These are phyloP conservation scores for Balakata baccata DNA, from an alignment of 345 rosid genomes.

Conservation along the genomic window DNA sequence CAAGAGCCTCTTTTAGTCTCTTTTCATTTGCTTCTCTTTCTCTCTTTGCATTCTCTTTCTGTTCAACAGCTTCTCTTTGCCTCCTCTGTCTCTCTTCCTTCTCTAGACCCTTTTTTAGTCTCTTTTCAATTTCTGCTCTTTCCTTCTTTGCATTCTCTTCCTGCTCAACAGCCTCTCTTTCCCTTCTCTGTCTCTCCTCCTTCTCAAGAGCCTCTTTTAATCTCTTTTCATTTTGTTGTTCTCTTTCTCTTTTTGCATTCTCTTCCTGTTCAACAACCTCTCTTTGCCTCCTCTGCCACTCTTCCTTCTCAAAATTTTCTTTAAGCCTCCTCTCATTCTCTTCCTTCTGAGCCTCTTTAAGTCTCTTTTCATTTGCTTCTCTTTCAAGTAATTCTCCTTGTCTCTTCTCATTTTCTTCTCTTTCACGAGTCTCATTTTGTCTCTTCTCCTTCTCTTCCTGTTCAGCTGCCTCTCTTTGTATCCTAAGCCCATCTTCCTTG, in stretches of 20 bases:
- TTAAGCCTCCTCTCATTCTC: constrained; percentile 33
- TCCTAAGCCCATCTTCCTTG: constrained; percentile 34
- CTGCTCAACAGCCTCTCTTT: constrained; percentile 33
- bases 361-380: constrained; percentile 38
- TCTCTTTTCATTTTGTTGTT: constrained; percentile 26
- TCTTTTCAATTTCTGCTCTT: constrained; percentile 33
- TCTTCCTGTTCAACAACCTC: constrained; percentile 33
- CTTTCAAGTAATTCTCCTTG: constrained; percentile 25
- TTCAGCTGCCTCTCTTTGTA: constrained; percentile 35
- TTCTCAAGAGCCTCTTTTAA: constrained; percentile 39
- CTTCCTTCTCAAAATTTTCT: background rate
- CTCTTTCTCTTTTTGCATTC: constrained; percentile 20
- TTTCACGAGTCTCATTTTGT: constrained; percentile 36
- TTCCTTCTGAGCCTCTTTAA: constrained; percentile 35
- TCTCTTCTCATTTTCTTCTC: constrained; percentile 41
- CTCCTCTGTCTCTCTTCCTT: constrained; percentile 34
- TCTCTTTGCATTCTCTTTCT: constrained; percentile 27
- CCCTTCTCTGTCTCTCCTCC: constrained; percentile 34
- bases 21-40: constrained; percentile 36
- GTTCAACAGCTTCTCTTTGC: constrained; percentile 30
- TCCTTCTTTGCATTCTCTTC: constrained; percentile 39
- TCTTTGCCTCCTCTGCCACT: constrained; percentile 10
- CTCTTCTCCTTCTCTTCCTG: constrained; percentile 44
- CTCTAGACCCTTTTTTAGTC: constrained; percentile 27
- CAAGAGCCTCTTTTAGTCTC: constrained; percentile 29